Base-by-base conservation (phyloP, 768 basidiomycete species). In the Gelatoporia subvermispora region DNA sequence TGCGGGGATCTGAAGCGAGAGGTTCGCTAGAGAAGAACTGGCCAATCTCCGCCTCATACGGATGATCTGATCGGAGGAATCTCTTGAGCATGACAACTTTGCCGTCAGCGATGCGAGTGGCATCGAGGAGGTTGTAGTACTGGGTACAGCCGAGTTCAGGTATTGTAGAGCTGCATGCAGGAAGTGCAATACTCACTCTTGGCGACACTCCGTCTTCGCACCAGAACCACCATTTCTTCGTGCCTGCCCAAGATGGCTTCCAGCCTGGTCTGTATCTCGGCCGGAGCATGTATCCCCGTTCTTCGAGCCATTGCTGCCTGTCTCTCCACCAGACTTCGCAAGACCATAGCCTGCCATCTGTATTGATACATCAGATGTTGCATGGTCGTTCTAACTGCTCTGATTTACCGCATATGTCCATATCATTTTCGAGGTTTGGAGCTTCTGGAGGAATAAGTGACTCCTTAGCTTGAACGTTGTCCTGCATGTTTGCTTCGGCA, bases 191-290 rank as follows among this genome's bases (percentile, higher is more conserved):
- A 18, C 40, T 11, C 28, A 45, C 42, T 21, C 20, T n/a, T 10
- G 28, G 24, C 9, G 31, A 11, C 20, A 28, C 23, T 0, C 50
- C 43, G 38, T 56, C 54, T 28, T 56, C 54, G 15, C 39, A 43
- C n/a, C 21, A 11, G n/a, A 23, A 35, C 11, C 34, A 42, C 3
- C n/a, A 3, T 3, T 31, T 47, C 3, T 48, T 40, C 1, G 45
- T 51, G 7, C 43, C 51, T 16, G 23, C 15, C 61, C 63, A 64
- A 0, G 63, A 63, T 1, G 64, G 64, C 35, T 48, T 17, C 21
- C 23, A 24, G 42, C 20, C n/a, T 43, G 42, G 23, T 15, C 24
- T 25, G 20, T 21, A 46, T n/a, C 4, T 13, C 18, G 31, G 31
- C 18, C 34, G 41, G 7, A 44, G 28, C 43, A 44, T 38, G 43